Base-by-base conservation (phyloP, 2,329 filamentous ascomycete species). In the Ceratocystis ficicola region DNA sequence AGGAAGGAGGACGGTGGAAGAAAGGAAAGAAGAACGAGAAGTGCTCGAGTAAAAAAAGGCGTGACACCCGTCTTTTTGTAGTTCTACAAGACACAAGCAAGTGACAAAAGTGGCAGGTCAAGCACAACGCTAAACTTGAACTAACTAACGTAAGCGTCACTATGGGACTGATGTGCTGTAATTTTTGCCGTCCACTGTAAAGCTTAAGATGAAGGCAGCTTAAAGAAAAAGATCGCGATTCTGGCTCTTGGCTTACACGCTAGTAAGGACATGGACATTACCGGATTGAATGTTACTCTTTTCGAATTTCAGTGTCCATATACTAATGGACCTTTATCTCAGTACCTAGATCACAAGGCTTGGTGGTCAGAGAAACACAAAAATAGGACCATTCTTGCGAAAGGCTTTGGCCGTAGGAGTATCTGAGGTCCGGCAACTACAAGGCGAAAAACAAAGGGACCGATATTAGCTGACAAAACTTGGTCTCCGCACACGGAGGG, bases 1-100 rank as follows among this genome's bases (percentile, higher is more conserved):
- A 55, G 12, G 28, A 20, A 48, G 41, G 4, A 61, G n/a, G 6
- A 30, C 36, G 32, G 50, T 20, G 22, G 5, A 48, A 22, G 15
- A 63, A 48, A 48, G 15, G 63, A 44, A 62, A 22, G 36, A 65
- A 65, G 36, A 15, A n/a, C 5, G 28, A 57, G 30, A 61, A 66
- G 20, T 1, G 36, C 12, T n/a, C 3, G 41, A n/a, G 6, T 25
- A 48, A 36, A 32, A 32, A 7, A 30, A 22, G 57, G 59, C 15
- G 22, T 36, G 12, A 17, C 8, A 17, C 8, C n/a, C 30, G 25
- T 57, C 52, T 55, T 66, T 66, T 62, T 41, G 36, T 52, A 66
- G 41, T 17, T 52, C 48, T 44, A 15, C 41, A 41, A 15, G 20
- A 10, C 2, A 65, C 25, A 17, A 20, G 48, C n/a, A 30, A 17